phyloP scores from a whole-genome alignment of 148 eudicot species.

The Rhododendron henanense region DNA sequence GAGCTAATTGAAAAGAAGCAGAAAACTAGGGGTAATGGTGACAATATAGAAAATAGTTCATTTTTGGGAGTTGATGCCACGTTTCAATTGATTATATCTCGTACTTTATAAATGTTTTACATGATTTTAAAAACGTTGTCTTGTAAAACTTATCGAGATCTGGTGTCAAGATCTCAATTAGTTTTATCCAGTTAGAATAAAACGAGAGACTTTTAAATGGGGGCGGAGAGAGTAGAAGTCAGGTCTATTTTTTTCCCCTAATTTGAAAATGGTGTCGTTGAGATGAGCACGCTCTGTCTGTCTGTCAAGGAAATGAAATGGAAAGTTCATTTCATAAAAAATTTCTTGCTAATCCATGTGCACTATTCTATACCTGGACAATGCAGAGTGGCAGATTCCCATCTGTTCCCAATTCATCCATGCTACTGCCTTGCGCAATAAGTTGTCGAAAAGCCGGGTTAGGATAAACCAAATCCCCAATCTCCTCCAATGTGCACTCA shows the following conservation, averaged over 20 bases:
- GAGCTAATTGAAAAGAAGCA: too few species aligned
- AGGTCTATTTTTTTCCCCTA: too few species aligned
- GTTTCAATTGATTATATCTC: too few species aligned
- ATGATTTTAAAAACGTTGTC: too few species aligned
- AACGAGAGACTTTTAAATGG: too few species aligned
- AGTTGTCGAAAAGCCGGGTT: conserved; percentile 81
- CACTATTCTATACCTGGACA: conserved; percentile 51
- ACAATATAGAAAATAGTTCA: not conserved
- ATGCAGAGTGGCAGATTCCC: conserved; percentile 63
- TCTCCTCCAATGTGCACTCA: conserved; percentile 49
- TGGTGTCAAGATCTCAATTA: too few species aligned
- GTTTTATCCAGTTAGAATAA: too few species aligned
- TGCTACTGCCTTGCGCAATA: conserved; percentile 25
- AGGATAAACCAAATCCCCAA: conserved; percentile 91
- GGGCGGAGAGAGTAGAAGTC: too few species aligned
- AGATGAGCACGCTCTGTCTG: not conserved
- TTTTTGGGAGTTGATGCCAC: too few species aligned
- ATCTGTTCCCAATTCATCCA: conserved; percentile 26
- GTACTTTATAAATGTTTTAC: too few species aligned
- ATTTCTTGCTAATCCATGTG: not conserved
- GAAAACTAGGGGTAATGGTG: too few species aligned
- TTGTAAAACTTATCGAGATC: too few species aligned
- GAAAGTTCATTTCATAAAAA: not conserved
- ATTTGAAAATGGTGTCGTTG: not conserved
- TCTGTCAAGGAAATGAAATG: not conserved